Conservation (phyloP, 331 rosid genomes). For the Spiraea crenata region DNA sequence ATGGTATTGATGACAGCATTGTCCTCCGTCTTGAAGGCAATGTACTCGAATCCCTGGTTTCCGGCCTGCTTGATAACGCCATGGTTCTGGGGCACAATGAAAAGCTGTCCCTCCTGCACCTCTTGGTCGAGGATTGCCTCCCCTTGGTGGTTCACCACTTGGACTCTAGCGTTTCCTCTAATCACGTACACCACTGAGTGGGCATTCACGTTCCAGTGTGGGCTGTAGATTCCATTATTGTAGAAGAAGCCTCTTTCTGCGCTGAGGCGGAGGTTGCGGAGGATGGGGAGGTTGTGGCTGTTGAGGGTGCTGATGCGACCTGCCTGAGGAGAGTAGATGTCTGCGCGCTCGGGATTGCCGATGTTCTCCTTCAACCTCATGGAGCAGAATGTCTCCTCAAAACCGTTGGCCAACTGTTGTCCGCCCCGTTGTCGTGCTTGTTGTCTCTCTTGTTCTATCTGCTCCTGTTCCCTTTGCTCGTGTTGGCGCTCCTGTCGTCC, state of each 20-base stretch:
- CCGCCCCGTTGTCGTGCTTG: neutral
- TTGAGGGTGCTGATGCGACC: constrained; percentile 56
- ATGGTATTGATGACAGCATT: constrained; percentile 34
- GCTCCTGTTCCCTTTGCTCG: neutral
- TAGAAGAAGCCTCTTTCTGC: constrained; percentile 60
- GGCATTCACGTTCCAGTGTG: constrained; percentile 58
- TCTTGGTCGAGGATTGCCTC: constrained; percentile 37
- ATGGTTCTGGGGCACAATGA: constrained; percentile 62
- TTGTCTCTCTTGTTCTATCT: neutral
- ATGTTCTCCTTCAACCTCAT: constrained; percentile 38
- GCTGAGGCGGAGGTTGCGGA: constrained; percentile 42
- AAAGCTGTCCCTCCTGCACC: constrained; percentile 37
- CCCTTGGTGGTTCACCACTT: constrained; percentile 50
- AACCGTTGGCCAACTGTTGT: constrained; percentile 21
- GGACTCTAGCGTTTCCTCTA: constrained; percentile 54
- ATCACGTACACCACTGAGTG: constrained; percentile 44
- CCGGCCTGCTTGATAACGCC: constrained; percentile 38
- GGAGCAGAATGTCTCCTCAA: constrained; percentile 60
- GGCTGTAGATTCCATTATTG: constrained; percentile 46
- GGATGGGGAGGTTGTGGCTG: constrained; percentile 50
- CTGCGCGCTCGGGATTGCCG: constrained; percentile 43
- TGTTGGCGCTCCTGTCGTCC: neutral
- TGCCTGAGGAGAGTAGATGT: constrained; percentile 53
- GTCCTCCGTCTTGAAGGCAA: constrained; percentile 62
- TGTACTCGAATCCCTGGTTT: constrained; percentile 47